Percentiles rank a stretch among this genome's conserved stretches.
Conservation (phyloP, 371 early-diverging fungal species). For the Apophysomyces elegans region DNA sequence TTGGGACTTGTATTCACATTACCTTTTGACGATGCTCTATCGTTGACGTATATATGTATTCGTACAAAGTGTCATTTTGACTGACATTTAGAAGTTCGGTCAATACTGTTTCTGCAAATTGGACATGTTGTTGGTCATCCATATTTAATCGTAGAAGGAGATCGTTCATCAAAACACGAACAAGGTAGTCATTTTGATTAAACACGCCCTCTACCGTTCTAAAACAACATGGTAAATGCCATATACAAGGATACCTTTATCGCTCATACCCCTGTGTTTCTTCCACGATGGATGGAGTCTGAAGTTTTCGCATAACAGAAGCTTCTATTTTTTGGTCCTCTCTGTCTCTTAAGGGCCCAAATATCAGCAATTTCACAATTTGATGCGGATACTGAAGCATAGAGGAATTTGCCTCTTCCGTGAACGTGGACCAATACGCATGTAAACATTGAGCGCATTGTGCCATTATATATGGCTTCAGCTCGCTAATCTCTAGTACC, state of each 20-base stretch:
- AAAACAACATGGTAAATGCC: neutral
- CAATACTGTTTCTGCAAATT: constrained; percentile 42
- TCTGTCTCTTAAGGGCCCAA: constrained; percentile 60
- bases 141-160: constrained; percentile 50
- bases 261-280: constrained; percentile 42
- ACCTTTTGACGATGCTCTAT: constrained; percentile 57
- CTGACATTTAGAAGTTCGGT: constrained; percentile 31
- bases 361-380: constrained; percentile 47
- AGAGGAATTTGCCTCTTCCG: constrained; percentile 33
- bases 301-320: constrained; percentile 48
- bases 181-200: constrained; percentile 57
- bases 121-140: constrained; percentile 26
- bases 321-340: constrained; percentile 64
- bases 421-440: constrained; percentile 38
- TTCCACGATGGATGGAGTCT: constrained; percentile 22
- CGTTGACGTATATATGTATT: constrained; percentile 42
- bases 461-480: constrained; percentile 42
- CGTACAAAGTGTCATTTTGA: constrained; percentile 24
- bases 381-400: constrained; percentile 44
- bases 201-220: constrained; percentile 42
- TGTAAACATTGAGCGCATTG: constrained; percentile 37
- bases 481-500: constrained; percentile 39
- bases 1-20: neutral
- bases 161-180: constrained; percentile 60
- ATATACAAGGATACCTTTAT: neutral